phyloP scores from a whole-genome alignment of 495 filamentous ascomycete species.

The Rhypophila decipiens region DNA sequence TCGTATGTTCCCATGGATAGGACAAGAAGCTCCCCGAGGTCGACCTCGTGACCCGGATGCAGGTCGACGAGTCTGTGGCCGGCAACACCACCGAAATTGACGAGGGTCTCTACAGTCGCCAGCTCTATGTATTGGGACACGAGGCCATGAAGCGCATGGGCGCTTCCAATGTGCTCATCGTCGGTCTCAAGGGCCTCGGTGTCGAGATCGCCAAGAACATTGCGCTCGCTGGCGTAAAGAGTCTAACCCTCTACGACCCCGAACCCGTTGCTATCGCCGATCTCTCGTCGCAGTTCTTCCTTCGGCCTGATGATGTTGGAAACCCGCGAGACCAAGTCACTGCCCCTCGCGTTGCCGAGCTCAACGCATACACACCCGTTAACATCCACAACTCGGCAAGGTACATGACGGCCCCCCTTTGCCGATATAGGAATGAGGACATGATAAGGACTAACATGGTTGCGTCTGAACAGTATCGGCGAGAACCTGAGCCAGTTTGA shows the following conservation, averaged over 20 bases:
- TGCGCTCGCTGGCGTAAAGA: conserved; percentile 84
- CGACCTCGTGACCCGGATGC: conserved; percentile 70
- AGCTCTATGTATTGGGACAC: conserved; percentile 96
- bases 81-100: conserved; percentile 73
- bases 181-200: conserved; percentile 87
- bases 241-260: conserved; percentile 79
- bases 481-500: conserved; percentile 70
- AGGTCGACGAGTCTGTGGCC: conserved; percentile 62
- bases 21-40: conserved; percentile 43
- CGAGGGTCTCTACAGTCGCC: conserved; percentile 93
- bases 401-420: conserved; percentile 22
- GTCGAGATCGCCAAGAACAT: conserved; percentile 99
- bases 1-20: conserved; percentile 8
- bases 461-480: conserved; percentile 41
- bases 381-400: conserved; percentile 56
- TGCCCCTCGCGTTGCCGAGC: conserved; percentile 81
- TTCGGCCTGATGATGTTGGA: conserved; percentile 80
- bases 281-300: conserved; percentile 95
- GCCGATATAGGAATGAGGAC: too few species aligned
- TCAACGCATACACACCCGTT: conserved; percentile 95
- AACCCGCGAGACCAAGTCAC: conserved; percentile 84
- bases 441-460: conserved; percentile 18
- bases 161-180: conserved; percentile 88
- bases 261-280: conserved; percentile 75
- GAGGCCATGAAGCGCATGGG: conserved; percentile 99